These are phyloP conservation scores for Vaccinium darrowii DNA, from an alignment of 148 eudicot species.

Conservation along the genomic window DNA sequence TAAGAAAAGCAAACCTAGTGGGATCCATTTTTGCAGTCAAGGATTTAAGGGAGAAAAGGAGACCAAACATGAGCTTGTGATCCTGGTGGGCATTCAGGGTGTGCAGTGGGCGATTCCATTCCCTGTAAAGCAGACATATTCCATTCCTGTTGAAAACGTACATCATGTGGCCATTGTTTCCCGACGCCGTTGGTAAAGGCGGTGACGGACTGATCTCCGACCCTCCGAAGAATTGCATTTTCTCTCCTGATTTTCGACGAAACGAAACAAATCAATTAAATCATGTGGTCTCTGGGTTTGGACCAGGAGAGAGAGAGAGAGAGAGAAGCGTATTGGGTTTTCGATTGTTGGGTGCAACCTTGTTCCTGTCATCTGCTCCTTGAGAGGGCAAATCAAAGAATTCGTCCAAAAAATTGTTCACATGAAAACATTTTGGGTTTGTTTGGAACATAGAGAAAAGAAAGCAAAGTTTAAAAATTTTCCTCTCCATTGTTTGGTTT, in stretches of 20 bases:
- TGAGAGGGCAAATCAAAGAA: too few relatives aligned
- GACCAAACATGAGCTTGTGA: slow-evolving; percentile 92
- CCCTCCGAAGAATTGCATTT: slow-evolving; percentile 86
- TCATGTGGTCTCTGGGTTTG: too few relatives aligned
- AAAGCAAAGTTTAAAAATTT: too few relatives aligned
- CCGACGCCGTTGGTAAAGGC: slow-evolving; percentile 73
- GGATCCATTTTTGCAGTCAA: slow-evolving; percentile 92
- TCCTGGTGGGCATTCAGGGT: slow-evolving; percentile 77
- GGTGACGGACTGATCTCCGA: slow-evolving; percentile 92
- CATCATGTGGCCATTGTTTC: slow-evolving; percentile 87
- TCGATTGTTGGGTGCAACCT: too few relatives aligned
- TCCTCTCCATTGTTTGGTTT: too few relatives aligned
- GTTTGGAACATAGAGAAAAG: too few relatives aligned
- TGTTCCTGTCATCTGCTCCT: too few relatives aligned
- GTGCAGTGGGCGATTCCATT: slow-evolving; percentile 84
- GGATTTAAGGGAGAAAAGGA: slow-evolving; percentile 89
- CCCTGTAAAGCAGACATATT: slow-evolving; percentile 72
- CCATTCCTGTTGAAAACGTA: slow-evolving; percentile 87
- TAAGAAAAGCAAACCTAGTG: too few relatives aligned
- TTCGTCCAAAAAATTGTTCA: too few relatives aligned
- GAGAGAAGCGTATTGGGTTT: too few relatives aligned
- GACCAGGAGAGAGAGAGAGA: too few relatives aligned
- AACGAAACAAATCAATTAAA: background rate
- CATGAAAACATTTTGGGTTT: too few relatives aligned
- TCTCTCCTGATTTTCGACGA: background rate